Conservation (phyloP, 2,329 filamentous ascomycete species). For the Fusarium buharicum region DNA sequence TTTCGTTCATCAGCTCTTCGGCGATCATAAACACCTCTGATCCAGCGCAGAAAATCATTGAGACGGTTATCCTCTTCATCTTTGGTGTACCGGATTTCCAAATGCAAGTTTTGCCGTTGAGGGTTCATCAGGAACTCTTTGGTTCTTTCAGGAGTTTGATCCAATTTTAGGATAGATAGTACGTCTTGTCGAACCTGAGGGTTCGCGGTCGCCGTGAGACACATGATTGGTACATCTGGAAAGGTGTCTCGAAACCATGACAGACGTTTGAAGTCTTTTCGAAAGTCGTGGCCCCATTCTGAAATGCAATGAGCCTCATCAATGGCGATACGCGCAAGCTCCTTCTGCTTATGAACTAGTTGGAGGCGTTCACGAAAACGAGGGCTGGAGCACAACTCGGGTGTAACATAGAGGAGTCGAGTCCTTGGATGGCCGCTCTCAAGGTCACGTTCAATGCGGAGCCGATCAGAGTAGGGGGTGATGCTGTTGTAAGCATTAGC, state of each 20-base stretch:
- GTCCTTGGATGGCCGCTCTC: conserved; percentile 87
- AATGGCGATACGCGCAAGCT: conserved; percentile 88
- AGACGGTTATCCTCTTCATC: conserved; percentile 79
- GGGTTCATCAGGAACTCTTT: conserved; percentile 86
- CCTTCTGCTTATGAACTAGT: conserved; percentile 79
- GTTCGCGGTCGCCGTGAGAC: conserved; percentile 91
- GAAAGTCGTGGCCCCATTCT: conserved; percentile 98
- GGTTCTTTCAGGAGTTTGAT: conserved; percentile 66
- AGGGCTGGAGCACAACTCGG: conserved; percentile 83
- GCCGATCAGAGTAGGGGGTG: conserved; percentile 72
- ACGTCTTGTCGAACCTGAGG: conserved; percentile 83
- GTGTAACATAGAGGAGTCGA: conserved; percentile 90
- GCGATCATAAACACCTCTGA: conserved; percentile 76
- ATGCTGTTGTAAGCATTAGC: conserved; percentile 90
- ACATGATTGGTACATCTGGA: conserved; percentile 89
- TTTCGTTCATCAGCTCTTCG: conserved; percentile 69
- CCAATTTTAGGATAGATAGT: conserved; percentile 76
- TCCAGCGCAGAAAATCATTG: conserved; percentile 79
- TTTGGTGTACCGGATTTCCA: conserved; percentile 85
- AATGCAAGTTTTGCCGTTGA: conserved; percentile 85
- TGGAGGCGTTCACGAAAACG: conserved; percentile 79
- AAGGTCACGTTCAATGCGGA: conserved; percentile 80
- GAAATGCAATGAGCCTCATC: conserved; percentile 98
- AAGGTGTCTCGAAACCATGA: conserved; percentile 86
- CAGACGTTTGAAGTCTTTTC: conserved; percentile 88